These are phyloP conservation scores for Discostella stelligeroides DNA, from an alignment of 108 stramenopile genomes.

Conservation along the genomic window DNA sequence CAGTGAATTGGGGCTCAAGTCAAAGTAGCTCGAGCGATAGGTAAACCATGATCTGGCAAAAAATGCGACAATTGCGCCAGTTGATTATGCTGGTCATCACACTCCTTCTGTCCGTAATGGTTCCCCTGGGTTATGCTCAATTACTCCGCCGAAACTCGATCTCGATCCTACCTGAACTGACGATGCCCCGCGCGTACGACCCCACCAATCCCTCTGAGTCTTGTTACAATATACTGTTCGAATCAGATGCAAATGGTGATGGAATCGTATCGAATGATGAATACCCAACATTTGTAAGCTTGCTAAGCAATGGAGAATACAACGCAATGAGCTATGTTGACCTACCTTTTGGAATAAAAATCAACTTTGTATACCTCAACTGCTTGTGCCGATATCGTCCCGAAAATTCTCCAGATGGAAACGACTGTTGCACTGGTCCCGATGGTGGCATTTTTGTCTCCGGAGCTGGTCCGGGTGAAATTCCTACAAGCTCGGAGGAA, in stretches of 20 bases:
- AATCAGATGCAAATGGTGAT: slow-evolving; percentile 31
- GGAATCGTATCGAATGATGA: slow-evolving; percentile 30
- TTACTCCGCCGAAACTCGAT: background rate
- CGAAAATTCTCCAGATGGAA: background rate
- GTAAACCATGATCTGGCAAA: too few species aligned
- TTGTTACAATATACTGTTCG: slow-evolving; percentile 31
- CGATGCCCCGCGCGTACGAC: slow-evolving; percentile 23
- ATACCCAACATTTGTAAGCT: slow-evolving; percentile 26
- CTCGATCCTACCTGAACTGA: background rate
- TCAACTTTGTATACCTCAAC: slow-evolving; percentile 49
- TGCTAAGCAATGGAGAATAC: slow-evolving; percentile 8
- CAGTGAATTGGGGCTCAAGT: too few species aligned
- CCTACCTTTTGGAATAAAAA: slow-evolving; percentile 40
- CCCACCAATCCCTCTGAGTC: slow-evolving; percentile 27
- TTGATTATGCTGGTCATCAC: background rate
- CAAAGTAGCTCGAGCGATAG: too few species aligned
- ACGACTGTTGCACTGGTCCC: slow-evolving; percentile 25
- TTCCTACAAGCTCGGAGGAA: slow-evolving; percentile 18
- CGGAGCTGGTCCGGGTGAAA: slow-evolving; percentile 23
- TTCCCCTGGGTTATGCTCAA: background rate
- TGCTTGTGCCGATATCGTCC: slow-evolving; percentile 23
- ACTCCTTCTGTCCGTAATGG: background rate
- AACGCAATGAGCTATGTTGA: slow-evolving; percentile 14
- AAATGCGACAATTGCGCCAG: too few species aligned
- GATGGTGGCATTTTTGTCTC: slow-evolving; percentile 18